phyloP scores from a whole-genome alignment of 2,329 filamentous ascomycete species.

The Epichloe uncinata region DNA sequence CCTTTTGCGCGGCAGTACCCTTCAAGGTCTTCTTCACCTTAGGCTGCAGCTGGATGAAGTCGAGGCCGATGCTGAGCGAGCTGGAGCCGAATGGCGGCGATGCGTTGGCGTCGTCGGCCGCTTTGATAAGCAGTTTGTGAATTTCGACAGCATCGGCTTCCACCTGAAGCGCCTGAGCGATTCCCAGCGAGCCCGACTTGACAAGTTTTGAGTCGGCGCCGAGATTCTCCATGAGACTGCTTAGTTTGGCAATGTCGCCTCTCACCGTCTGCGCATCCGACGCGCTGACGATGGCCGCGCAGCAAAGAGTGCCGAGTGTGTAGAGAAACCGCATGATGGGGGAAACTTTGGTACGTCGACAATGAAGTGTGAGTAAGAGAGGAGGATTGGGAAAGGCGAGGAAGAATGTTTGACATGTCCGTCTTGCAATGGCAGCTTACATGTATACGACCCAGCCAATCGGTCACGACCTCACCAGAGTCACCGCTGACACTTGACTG shows the following conservation, averaged over 20 bases:
- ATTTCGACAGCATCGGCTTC: neutral
- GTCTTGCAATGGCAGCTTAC: no score
- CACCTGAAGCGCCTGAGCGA: constrained; percentile 2
- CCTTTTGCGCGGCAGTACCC: neutral
- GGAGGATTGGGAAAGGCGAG: no score
- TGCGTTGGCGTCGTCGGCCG: neutral
- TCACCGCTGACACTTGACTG: no score
- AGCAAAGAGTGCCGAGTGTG: neutral
- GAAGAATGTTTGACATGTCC: no score
- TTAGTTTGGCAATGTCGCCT: neutral
- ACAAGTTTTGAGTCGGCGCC: neutral
- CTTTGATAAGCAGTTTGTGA: constrained; percentile 1
- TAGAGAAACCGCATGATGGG: neutral
- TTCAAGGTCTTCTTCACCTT: constrained; percentile 1
- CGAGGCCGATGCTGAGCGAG: neutral
- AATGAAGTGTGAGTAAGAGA: no score
- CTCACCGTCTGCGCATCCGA: neutral
- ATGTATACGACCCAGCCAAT: no score
- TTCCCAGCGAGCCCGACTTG: neutral
- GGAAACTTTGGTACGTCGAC: no score
- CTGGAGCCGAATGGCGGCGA: neutral
- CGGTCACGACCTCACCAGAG: no score
- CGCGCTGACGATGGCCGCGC: neutral
- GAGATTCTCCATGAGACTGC: neutral
- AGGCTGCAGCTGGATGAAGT: neutral